A percentile compares a stretch with the other conserved stretches of the same genome.
phyloP scores from a whole-genome alignment of 257 asterid genomes.

The Marsdenia floribunda region DNA sequence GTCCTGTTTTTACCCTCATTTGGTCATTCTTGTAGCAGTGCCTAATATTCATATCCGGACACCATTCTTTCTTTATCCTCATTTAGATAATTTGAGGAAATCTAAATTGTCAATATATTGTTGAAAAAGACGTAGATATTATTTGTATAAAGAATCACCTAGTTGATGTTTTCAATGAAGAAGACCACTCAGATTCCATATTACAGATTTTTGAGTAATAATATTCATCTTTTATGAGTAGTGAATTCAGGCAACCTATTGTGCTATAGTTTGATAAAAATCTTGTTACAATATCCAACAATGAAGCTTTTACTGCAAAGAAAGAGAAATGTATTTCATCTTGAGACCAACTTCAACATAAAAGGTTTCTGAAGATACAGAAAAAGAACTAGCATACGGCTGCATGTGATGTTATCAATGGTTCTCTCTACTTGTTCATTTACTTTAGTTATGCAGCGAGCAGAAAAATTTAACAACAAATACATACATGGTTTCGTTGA shows the following conservation, averaged over 20 bases:
- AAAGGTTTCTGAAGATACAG: not conserved
- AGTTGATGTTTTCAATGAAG: not conserved
- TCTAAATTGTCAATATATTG: not conserved
- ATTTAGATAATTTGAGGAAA: not conserved
- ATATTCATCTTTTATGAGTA: not conserved
- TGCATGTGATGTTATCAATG: not conserved
- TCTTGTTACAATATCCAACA: not conserved
- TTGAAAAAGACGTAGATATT: not conserved
- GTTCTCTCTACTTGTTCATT: not conserved
- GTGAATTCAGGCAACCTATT: not conserved
- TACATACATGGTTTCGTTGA: not conserved
- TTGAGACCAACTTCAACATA: not conserved
- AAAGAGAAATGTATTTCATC: not conserved
- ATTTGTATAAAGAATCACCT: not conserved
- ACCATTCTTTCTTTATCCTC: not conserved
- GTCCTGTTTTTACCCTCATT: not conserved
- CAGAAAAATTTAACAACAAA: not conserved
- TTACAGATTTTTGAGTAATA: not conserved
- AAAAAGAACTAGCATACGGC: not conserved
- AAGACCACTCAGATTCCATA: not conserved
- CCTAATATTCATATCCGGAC: not conserved
- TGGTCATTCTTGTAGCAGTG: not conserved
- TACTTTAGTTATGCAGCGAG: not conserved
- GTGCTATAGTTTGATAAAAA: not conserved
- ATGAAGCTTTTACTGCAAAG: not conserved